Percentiles rank a stretch among this genome's conserved stretches.
Evolutionary conservation across 1,284 basidiomycete species (phyloP).

Genomic region (Sanguinoderma infundibulare): DNA sequence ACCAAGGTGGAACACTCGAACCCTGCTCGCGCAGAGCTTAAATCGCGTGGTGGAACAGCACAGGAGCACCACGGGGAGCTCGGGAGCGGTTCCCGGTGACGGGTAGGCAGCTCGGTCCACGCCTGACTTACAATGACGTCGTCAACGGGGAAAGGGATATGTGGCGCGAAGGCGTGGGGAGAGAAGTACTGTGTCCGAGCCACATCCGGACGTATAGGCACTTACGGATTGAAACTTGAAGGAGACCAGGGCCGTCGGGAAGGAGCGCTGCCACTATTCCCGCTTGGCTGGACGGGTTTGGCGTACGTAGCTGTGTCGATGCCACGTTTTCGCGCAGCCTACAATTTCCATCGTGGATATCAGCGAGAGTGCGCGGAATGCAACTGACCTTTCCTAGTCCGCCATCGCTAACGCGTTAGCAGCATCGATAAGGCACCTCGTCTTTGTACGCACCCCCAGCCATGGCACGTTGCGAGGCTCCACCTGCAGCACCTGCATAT

Average conservation of each 20-base stretch:
- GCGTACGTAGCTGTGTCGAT: not conserved
- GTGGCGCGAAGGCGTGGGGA: not conserved
- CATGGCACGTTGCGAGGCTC: not conserved
- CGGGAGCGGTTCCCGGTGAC: not conserved
- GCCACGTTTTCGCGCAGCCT: not conserved
- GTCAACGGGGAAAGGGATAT: not conserved
- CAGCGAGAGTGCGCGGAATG: not conserved
- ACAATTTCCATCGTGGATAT: not conserved
- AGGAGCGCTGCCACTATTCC: not conserved
- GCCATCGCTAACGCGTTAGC: not conserved
- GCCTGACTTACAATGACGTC: not conserved
- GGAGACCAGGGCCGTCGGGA: not conserved
- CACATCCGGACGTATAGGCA: not conserved
- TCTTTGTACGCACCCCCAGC: not conserved
- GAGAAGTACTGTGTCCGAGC: not conserved
- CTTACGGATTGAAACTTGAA: no score
- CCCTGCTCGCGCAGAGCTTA: constrained; percentile 25
- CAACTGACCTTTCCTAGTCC: constrained; percentile 1
- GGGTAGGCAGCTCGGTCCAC: not conserved
- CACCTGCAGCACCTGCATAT: not conserved
- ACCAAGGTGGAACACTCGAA: not conserved
- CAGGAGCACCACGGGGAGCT: not conserved
- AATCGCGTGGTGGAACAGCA: constrained; percentile 30
- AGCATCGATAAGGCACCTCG: not conserved
- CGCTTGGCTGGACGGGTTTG: not conserved